These are phyloP conservation scores for Takashimella koratensis DNA, from an alignment of 1,284 basidiomycete species.

Conservation along the genomic window DNA sequence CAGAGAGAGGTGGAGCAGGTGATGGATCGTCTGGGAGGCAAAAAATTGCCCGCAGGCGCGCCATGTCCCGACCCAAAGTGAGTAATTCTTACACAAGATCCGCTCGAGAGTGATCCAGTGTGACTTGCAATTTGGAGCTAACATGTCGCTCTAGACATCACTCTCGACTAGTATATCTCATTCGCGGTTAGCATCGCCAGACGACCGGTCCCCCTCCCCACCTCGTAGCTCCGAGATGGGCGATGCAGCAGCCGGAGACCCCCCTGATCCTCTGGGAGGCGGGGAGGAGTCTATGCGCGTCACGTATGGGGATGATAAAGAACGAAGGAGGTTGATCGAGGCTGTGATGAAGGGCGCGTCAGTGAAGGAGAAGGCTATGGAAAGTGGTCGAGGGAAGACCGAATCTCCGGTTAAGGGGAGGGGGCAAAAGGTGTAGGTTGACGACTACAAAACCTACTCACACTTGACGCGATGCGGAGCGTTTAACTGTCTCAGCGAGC, in stretches of 20 bases:
- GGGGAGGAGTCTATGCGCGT: slow-evolving; percentile 38
- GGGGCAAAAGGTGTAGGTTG: no score
- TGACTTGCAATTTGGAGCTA: background rate
- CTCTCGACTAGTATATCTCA: background rate
- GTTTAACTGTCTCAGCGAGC: no score
- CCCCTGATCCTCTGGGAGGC: no score
- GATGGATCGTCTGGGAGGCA: background rate
- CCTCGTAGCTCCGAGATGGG: background rate
- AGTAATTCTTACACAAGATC: no score
- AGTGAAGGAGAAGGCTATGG: background rate
- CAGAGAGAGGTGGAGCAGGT: slow-evolving; percentile 20
- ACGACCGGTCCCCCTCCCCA: background rate
- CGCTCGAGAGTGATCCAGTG: no score
- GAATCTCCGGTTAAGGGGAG: background rate
- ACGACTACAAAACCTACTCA: no score
- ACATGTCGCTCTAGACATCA: background rate
- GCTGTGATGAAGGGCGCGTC: slow-evolving; percentile 16
- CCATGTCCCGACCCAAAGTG: background rate
- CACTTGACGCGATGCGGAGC: no score
- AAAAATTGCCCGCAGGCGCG: background rate
- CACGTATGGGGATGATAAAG: slow-evolving; percentile 35
- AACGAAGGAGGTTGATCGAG: slow-evolving; percentile 31
- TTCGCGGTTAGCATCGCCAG: background rate
- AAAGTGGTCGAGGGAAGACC: background rate
- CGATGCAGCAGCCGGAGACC: slow-evolving; percentile 13